Base-by-base conservation (phyloP, 108 stramenopile species). In the Conticribra guillardii region DNA sequence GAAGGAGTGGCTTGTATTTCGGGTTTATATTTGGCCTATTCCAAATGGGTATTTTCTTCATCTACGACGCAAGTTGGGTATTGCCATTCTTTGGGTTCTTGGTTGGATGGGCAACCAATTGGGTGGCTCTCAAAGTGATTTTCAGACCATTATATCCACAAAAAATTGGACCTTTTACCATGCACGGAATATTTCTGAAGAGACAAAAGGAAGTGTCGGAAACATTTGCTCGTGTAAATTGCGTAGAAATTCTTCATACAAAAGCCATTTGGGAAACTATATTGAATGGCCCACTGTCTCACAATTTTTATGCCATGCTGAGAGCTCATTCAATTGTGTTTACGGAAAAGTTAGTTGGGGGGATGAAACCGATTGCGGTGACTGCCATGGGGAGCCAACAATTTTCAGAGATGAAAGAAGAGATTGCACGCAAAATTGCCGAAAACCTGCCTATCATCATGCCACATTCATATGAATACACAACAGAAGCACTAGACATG, bases 131-230 rank as follows among this genome's bases (percentile, higher is more conserved):
- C 58, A 88, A 88, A 59, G 68, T 94, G 47, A 82, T 97, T 15
- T 96, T 97, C 71, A 59, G 83, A 60, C 96, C 96, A 8, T 71
- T 94, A 15, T 77, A 96, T 27, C 95, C 95, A 0, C 76, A 83
- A 49, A 79, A 87, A 53, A 31, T 85, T 32, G 84, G 80, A 52
- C 67, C 77, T 14, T 47, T 87, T 21, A 84, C 76, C 1, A 64
- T 97, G 1, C 96, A 97, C 61, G 96, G 96, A 9, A 71, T 96
- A 34, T 97, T 97, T 73, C 78, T 91, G 54, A 91, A 84, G 60
- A 83, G 95, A 48, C 95, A 97, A 61, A 60, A 81, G 37, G 91
- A 95, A 67, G 96, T 97, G 1, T 84, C 90, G 14, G 88, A 86
- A 73, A 87, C 85, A 45, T 92, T 92, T 81, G 87, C 87, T 14